Base-by-base conservation (phyloP, 1,284 basidiomycete species). In the Omphalotus olearius region DNA sequence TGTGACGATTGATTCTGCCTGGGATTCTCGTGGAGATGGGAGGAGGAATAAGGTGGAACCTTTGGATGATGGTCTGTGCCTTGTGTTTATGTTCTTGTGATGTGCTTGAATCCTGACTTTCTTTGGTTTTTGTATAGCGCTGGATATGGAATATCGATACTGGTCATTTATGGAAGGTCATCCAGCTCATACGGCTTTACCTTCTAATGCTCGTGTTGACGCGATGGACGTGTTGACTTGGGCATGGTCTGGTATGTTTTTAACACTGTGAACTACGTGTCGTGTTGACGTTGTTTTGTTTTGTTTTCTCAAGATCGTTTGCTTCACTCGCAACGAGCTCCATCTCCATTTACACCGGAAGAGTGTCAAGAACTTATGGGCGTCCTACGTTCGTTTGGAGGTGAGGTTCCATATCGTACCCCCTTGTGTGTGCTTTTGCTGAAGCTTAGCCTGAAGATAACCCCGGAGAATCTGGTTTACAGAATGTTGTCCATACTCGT, bases 161-260 rank as follows among this genome's bases (percentile, higher is more conserved):
- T 90, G 88, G 88, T 70, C 78, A 1, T 90, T 81, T 62, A 75
- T 90, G 62, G 85, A 88, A 63, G 68, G 76, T 36, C 86, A 90
- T 58, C 88, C 88, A 0, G 83, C 84, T 0, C 87, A 90, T 62
- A 66, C 72, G 3, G 62, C 73, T 0, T 72, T 84, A 16, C 75
- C 78, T 9, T 58, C 67, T 9, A 73, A 72, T 45, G 78, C 82
- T 5, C 75, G 75, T 45, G 65, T 69, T 0, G 86, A 90, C 54
- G 88, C 88, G 1, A 71, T 83, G 60, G 84, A 89, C 53, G 78
- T 78, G 0, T 68, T 90, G 52, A 83, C 78, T 35, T 90, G 88
- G 88, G 78, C 83, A 6, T 88, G 83, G 65, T 85, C 86, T 5
- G 82, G 82, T 82, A 54, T 33, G 30, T 33, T 10, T 33, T 33